Percentiles rank a stretch among this genome's conserved stretches.
Conservation (phyloP, 345 rosid genomes). For the Turritis glabra region DNA sequence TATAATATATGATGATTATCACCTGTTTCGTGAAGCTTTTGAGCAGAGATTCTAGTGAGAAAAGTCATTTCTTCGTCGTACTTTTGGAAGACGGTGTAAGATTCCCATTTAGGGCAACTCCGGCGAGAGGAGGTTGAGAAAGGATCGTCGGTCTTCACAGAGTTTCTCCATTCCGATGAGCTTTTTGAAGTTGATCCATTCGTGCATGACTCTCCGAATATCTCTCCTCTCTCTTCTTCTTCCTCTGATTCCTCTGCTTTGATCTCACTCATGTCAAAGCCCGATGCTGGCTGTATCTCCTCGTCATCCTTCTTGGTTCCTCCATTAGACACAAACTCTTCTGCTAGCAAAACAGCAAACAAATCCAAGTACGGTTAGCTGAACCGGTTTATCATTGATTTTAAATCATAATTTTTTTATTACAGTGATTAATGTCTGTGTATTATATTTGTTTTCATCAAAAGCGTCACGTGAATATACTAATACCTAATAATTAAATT, state of each 20-base stretch:
- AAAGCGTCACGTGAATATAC: conserved; percentile 15
- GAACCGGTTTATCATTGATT: neutral
- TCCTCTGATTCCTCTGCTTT: conserved; percentile 42
- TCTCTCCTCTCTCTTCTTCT: conserved; percentile 54
- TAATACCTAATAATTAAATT: neutral
- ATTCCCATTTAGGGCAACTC: conserved; percentile 97
- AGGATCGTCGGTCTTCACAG: conserved; percentile 84
- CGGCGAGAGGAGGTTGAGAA: conserved; percentile 91
- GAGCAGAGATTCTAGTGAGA: conserved; percentile 74
- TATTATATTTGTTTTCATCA: neutral
- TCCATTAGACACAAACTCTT: conserved; percentile 7
- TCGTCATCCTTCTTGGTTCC: conserved; percentile 6
- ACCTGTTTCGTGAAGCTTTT: conserved; percentile 97
- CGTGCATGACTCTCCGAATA: conserved; percentile 82
- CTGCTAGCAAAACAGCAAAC: conserved; percentile 9
- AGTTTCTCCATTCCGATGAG: conserved; percentile 98
- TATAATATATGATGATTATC: neutral
- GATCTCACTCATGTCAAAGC: conserved; percentile 34
- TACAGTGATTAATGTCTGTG: neutral
- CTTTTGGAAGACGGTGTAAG: conserved; percentile 92
- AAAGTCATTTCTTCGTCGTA: conserved; percentile 98
- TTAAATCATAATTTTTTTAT: neutral
- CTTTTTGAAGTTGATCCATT: conserved; percentile 95
- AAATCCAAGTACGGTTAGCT: neutral
- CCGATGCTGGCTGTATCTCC: conserved; percentile 19